A percentile compares a stretch with the other conserved stretches of the same genome.
Evolutionary conservation across 805 yeast genomes (phyloP).

Genomic region (Cyberlindnera galapagoensis): DNA sequence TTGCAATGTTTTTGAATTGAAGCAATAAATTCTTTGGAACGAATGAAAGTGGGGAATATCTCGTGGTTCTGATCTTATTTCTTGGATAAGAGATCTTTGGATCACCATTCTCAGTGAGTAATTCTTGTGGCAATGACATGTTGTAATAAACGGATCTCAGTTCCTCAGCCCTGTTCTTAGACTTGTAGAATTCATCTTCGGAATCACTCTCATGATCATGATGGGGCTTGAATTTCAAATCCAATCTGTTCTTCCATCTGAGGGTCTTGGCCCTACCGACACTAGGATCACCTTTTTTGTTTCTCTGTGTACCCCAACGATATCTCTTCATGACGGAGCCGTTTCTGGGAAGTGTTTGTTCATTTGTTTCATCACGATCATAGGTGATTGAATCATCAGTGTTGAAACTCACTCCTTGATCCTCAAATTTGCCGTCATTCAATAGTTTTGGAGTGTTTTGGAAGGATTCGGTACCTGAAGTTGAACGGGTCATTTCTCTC

Average conservation of each 20-base stretch:
- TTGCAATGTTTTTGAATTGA: conserved; percentile 88
- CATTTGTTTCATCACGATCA: not conserved
- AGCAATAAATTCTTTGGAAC: conserved; percentile 74
- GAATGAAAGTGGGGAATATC: conserved; percentile 86
- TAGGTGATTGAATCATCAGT: not conserved
- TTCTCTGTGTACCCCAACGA: conserved; percentile 89
- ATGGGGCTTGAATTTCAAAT: conserved; percentile 23
- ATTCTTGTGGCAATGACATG: conserved; percentile 49
- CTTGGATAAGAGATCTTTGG: conserved; percentile 64
- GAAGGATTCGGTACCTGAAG: conserved; percentile 17
- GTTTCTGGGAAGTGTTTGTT: conserved; percentile 23
- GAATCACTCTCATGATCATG: conserved; percentile 23
- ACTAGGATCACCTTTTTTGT: conserved; percentile 60
- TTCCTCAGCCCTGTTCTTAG: conserved; percentile 32
- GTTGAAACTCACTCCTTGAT: conserved; percentile 15
- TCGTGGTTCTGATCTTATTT: conserved; percentile 91
- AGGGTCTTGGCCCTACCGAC: conserved; percentile 56
- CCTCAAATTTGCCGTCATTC: conserved; percentile 21
- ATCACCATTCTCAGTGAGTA: conserved; percentile 52
- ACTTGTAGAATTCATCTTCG: conserved; percentile 25
- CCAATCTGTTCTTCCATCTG: conserved; percentile 34
- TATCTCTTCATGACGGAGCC: conserved; percentile 61
- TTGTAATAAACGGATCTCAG: conserved; percentile 53
- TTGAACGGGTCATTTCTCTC: conserved; percentile 13
- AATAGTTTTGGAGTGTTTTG: conserved; percentile 21